Base-by-base conservation (phyloP, 441 rosid genomes). In the Euphorbia celastroides region DNA sequence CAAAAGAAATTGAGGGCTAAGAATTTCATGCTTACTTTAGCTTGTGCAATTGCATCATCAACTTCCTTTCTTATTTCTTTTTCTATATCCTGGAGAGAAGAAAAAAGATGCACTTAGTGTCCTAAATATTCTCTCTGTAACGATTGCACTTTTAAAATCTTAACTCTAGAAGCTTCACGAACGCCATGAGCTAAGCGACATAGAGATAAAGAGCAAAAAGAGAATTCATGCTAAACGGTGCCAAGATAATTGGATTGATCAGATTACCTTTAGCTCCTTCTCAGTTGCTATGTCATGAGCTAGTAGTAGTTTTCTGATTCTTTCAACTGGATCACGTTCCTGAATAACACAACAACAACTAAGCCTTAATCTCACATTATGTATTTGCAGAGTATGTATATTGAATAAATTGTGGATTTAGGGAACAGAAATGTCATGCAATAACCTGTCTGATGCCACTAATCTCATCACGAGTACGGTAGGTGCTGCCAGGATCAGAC, bases 401-500 rank as follows among this genome's bases (percentile, higher is more conserved):
- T 42, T 27, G 54, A 8, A 66, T 34, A 27, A 60, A 19, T 26
- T 57, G 32, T 28, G 0, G 19, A 50, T n/a, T 54, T 55, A 25
- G 31, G 28, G 5, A 51, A 65, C 62, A 68, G 44, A 70, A 30
- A 66, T 16, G 52, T 17, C 9, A 50, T 61, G 59, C 17, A 57
- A 63, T 60, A 62, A 91, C 99, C 96, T 93, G 96, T 85, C 99
- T 92, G 68, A 93, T 86, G 17, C 96, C 97, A 44, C 78, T 73
- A 68, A 93, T 79, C 80, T 93, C 99, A 54, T 93, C 96, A 82
- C 96, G 97, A 19, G 96, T 94, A 56, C 97, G 92, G 83, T 94
- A 92, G 70, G 99, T 94, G 82, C 99, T 92, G 63, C 99, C 99
- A 65, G 99, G 98, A 76, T 94, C 99, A 78, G 99, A 93, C 97